phyloP scores from a whole-genome alignment of 2,329 filamentous ascomycete species.

The Biscogniauxia marginata region DNA sequence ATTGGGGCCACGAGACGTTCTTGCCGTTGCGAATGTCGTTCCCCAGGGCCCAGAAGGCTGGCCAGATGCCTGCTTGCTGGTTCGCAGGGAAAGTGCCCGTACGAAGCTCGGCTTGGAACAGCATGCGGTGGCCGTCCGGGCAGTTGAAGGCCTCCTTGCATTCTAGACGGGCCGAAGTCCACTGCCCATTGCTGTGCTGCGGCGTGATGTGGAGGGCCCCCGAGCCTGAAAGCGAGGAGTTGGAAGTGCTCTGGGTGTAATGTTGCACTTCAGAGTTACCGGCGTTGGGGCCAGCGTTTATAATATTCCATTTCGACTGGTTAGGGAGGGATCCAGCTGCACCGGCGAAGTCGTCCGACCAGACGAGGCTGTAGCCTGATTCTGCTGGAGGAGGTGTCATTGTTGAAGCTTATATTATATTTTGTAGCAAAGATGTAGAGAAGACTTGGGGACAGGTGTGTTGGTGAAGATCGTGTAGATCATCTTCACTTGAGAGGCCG shows the following conservation, averaged over 20 bases:
- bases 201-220: constrained; percentile 16
- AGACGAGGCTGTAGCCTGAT: constrained; percentile 11
- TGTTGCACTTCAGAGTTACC: constrained; percentile 17
- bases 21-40: constrained; percentile 16
- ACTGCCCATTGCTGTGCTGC: constrained; percentile 15
- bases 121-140: constrained; percentile 15
- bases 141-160: constrained; percentile 18
- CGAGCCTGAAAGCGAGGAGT: constrained; percentile 14
- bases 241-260: constrained; percentile 15
- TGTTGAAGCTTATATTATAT: not conserved
- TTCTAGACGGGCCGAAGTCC: constrained; percentile 23
- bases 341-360: constrained; percentile 19
- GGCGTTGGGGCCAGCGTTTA: constrained; percentile 13
- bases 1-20: constrained; percentile 15
- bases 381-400: constrained; percentile 13
- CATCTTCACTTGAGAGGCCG: too few species aligned
- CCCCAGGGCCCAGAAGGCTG: constrained; percentile 23
- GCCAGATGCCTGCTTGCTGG: constrained; percentile 22
- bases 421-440: too few species aligned
- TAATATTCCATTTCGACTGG: constrained; percentile 18
- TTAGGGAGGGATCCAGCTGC: constrained; percentile 12
- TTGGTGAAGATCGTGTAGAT: too few species aligned
- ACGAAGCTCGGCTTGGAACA: constrained; percentile 17
- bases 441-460: too few species aligned
- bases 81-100: constrained; percentile 10